phyloP scores from a whole-genome alignment of 2,329 filamentous ascomycete genomes.

The Emergomyces africanus region DNA sequence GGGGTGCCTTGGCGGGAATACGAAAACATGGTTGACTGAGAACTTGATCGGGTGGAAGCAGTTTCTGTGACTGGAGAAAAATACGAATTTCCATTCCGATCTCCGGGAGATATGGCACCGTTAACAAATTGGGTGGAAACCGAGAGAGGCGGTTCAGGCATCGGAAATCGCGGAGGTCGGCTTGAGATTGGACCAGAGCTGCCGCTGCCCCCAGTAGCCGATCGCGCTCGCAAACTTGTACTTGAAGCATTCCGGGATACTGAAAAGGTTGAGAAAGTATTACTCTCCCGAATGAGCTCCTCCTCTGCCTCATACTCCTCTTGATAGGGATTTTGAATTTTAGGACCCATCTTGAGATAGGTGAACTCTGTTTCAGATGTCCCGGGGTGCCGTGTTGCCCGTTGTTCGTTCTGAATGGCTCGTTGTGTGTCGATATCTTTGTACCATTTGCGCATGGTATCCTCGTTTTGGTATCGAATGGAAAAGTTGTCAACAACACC shows the following conservation, averaged over 20 bases:
- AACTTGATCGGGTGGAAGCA: constrained; percentile 44
- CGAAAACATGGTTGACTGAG: constrained; percentile 54
- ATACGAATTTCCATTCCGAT: constrained; percentile 64
- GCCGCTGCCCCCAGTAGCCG: constrained; percentile 52
- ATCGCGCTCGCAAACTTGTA: constrained; percentile 61
- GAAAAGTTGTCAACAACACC: constrained; percentile 94
- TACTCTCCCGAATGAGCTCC: constrained; percentile 27
- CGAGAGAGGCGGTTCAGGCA: constrained; percentile 51
- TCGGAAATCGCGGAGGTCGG: constrained; percentile 58
- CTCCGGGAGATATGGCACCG: constrained; percentile 45
- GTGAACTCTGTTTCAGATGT: constrained; percentile 61
- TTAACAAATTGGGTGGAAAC: constrained; percentile 50
- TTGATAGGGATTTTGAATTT: constrained; percentile 71
- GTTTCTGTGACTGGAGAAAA: constrained; percentile 75
- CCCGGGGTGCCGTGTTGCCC: constrained; percentile 38
- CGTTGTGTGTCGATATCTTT: constrained; percentile 65
- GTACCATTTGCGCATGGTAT: constrained; percentile 87
- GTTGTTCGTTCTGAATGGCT: constrained; percentile 41
- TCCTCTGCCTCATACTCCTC: constrained; percentile 45
- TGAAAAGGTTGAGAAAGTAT: constrained; percentile 36
- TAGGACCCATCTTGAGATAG: constrained; percentile 59
- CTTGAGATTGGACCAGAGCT: constrained; percentile 28
- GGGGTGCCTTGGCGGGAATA: constrained; percentile 66
- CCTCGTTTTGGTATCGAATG: constrained; percentile 85
- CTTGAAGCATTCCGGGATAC: constrained; percentile 59